Evolutionary conservation across 1,284 basidiomycete species (phyloP).

Genomic region (Ustilago lituana): DNA sequence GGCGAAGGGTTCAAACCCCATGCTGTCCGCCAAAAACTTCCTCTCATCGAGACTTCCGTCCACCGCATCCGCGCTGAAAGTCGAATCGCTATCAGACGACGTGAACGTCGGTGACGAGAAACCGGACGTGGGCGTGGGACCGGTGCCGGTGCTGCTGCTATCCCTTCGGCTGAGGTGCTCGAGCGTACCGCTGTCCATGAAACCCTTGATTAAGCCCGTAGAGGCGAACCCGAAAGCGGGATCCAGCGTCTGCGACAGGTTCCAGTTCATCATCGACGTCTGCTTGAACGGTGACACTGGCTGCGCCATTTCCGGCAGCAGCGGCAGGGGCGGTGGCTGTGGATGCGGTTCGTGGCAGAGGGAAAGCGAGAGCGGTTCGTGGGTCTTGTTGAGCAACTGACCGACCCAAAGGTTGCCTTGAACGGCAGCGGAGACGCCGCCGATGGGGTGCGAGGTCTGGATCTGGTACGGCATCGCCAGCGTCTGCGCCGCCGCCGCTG

Average conservation of each 20-base stretch:
- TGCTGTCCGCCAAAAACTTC: slow-evolving; percentile 34
- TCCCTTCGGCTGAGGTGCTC: slow-evolving; percentile 23
- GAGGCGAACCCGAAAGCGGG: slow-evolving; percentile 10
- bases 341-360: slow-evolving; percentile 6
- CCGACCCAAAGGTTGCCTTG: slow-evolving; percentile 38
- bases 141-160: slow-evolving; percentile 9
- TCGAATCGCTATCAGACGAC: slow-evolving; percentile 37
- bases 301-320: slow-evolving; percentile 20
- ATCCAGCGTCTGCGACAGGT: slow-evolving; percentile 23
- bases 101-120: slow-evolving; percentile 39
- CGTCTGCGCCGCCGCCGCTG: slow-evolving; percentile 6
- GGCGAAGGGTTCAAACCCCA: slow-evolving; percentile 38
- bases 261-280: slow-evolving; percentile 42
- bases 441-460: slow-evolving; percentile 34
- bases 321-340: slow-evolving; percentile 14
- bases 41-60: slow-evolving; percentile 23
- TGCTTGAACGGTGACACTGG: slow-evolving; percentile 47
- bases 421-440: neutral
- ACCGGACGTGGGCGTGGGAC: slow-evolving; percentile 14
- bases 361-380: slow-evolving; percentile 8
- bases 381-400: slow-evolving; percentile 35
- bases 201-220: slow-evolving; percentile 3
- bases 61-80: slow-evolving; percentile 28
- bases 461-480: slow-evolving; percentile 31
- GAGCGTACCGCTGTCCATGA: slow-evolving; percentile 22